Evolutionary conservation across 257 asterid genomes (phyloP).

Genomic region (Gardenia jasminoides): DNA sequence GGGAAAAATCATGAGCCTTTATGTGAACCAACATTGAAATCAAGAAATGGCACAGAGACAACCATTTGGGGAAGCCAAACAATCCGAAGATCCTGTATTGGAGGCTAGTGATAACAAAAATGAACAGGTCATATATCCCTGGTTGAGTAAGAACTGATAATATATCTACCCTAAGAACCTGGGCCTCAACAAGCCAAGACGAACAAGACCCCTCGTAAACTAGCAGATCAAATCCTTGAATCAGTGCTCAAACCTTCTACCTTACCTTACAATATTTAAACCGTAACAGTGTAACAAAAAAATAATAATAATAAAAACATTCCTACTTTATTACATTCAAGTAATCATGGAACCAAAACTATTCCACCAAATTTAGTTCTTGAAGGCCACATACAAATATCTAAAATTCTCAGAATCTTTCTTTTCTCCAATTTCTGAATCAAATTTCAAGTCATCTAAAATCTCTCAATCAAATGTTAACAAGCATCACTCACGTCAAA

Average conservation of each 20-base stretch:
- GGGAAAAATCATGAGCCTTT: neutral
- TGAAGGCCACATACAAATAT: neutral
- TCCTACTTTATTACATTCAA: neutral
- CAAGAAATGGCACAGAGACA: neutral
- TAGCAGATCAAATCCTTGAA: neutral
- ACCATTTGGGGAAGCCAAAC: neutral
- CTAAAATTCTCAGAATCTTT: neutral
- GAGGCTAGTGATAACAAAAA: neutral
- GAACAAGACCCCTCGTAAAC: neutral
- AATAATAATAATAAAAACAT: neutral
- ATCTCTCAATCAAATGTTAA: neutral
- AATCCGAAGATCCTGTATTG: neutral
- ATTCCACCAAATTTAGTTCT: neutral
- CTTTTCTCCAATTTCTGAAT: neutral
- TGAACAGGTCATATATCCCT: neutral
- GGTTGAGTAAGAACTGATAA: neutral
- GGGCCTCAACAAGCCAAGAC: neutral
- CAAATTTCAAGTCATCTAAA: too few species aligned
- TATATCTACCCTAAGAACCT: neutral
- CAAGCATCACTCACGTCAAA: neutral
- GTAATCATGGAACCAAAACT: neutral
- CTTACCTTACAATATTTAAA: neutral
- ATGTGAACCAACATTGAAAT: neutral
- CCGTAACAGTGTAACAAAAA: neutral
- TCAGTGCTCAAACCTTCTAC: neutral